These are phyloP conservation scores for Silene vulgaris DNA, from an alignment of 179 eudicot species.

Conservation along the genomic window DNA sequence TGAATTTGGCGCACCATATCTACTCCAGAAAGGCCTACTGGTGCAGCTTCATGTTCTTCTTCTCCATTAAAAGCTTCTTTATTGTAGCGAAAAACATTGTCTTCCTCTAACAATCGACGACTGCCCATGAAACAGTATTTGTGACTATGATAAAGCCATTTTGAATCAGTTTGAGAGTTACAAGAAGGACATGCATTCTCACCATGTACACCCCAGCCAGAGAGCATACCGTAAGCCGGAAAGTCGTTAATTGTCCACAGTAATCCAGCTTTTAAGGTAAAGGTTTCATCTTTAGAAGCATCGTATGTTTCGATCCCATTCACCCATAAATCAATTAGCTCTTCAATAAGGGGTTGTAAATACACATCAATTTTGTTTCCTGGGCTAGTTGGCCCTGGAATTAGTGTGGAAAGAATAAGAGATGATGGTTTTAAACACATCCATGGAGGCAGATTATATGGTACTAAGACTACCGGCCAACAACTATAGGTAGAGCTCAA, in stretches of 20 bases:
- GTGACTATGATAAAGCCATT: neutral
- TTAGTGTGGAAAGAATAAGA: no score
- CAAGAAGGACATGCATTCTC: neutral
- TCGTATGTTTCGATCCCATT: slow-evolving; percentile 7
- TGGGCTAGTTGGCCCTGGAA: no score
- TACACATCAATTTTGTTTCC: neutral
- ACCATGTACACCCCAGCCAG: slow-evolving; percentile 10
- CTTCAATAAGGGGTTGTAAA: slow-evolving; percentile 1
- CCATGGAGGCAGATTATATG: no score
- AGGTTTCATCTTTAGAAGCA: slow-evolving; percentile 12
- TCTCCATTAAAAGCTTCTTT: slow-evolving; percentile 6
- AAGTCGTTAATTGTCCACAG: slow-evolving; percentile 14
- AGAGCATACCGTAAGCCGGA: slow-evolving; percentile 11
- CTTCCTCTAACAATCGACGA: neutral
- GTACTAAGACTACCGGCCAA: neutral
- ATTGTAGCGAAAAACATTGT: neutral
- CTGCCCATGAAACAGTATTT: neutral
- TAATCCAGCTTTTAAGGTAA: neutral
- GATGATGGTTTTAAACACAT: no score
- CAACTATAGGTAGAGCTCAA: slow-evolving; percentile 7
- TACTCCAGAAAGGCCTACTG: neutral
- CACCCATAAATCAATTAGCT: neutral
- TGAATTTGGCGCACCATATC: neutral
- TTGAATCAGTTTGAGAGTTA: neutral
- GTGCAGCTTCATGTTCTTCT: neutral